Evolutionary conservation across 345 rosid genomes (phyloP), one percentile per base, ranked within the genome.

Genomic region (Pseudoturritis turrita): DNA sequence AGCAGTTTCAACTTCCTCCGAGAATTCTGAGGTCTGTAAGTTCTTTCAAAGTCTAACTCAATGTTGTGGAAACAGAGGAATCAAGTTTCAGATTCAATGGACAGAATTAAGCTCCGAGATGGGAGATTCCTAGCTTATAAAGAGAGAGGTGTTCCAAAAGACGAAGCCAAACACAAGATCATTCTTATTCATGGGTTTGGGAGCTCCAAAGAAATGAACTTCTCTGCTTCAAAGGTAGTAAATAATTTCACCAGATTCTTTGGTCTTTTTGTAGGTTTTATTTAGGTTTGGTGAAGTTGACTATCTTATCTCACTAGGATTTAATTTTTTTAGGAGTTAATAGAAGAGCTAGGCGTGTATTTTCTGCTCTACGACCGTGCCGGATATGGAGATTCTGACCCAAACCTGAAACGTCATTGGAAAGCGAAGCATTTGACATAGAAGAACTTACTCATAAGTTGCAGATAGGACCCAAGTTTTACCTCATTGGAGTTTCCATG

Each of bases 171-270:
- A 43, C 81, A 74, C 83, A 83, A 69, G 72, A 83, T 91, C 76
- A 62, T 91, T 55, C 63, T 91, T 58, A 82, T 87, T 62, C 92
- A 91, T 77, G 97, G 97, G 10, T 89, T 91, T 77, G 97, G 94
- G 41, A 89, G 96, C 88, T 91, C 97, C 61, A 89, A 91, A 72
- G 97, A 88, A 23, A 91, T 89, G 94, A 86, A 71, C 71, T 87
- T 91, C 70, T 80, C 76, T 18, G 88, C 83, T 6, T 79, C 94
- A 28, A 83, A 85, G 69, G 96, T 87, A 87, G 36, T 41, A 19
- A 55, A 9, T 26, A 7, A 8, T 33, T 33, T 33, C 36, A 33
- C 36, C 8, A 7, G 2, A 47, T 22, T 37, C n/a, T 50, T 65
- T 65, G 13, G 29, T 14, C 43, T 37, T 17, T 65, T 36, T 22